These are phyloP conservation scores for Heracleum sosnowskyi DNA, from an alignment of 129 eudicot genomes.

Conservation along the genomic window DNA sequence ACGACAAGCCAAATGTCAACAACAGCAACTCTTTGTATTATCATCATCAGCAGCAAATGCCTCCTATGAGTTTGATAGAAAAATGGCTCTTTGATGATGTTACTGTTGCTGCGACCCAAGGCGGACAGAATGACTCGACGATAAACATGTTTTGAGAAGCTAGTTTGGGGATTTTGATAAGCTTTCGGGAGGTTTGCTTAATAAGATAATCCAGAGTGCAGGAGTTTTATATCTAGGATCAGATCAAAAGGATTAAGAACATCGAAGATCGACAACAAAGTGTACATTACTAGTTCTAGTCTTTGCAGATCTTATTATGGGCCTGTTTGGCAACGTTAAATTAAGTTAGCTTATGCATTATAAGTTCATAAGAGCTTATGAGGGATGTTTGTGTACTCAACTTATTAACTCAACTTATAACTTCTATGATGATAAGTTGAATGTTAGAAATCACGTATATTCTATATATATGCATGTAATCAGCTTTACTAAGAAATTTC, in stretches of 20 bases:
- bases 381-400: too few relatives aligned
- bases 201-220: background rate
- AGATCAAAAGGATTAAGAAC: background rate
- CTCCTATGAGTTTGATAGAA: background rate
- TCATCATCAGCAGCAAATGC: background rate
- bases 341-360: too few relatives aligned
- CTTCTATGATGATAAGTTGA: too few relatives aligned
- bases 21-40: background rate
- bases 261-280: background rate
- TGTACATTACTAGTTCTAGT: background rate
- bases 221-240: background rate
- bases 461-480: too few relatives aligned
- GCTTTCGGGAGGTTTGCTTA: background rate
- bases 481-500: too few relatives aligned
- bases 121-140: background rate
- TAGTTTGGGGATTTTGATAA: background rate
- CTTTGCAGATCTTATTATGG: background rate
- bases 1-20: background rate
- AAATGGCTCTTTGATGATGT: conserved; percentile 4
- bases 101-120: background rate
- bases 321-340: too few relatives aligned
- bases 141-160: background rate
- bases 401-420: too few relatives aligned
- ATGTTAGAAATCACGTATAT: too few relatives aligned
- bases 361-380: too few relatives aligned